Evolutionary conservation across 495 filamentous ascomycete genomes (phyloP).

Genomic region (Delitschia confertaspora): DNA sequence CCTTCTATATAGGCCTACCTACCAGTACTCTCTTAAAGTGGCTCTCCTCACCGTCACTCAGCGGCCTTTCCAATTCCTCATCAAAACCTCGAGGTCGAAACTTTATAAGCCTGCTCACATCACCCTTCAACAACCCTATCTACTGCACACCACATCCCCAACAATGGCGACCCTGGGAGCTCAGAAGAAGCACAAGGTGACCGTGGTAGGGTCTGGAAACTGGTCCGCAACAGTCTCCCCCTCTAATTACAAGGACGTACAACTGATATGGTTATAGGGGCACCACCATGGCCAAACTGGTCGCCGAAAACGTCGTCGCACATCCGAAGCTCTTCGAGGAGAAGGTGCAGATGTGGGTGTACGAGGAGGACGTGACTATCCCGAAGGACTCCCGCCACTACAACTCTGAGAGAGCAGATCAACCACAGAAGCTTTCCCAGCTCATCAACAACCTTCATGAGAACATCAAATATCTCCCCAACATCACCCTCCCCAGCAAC

Average conservation of each 20-base stretch:
- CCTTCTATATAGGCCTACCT: not conserved
- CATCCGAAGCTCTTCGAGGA: slow-evolving; percentile 74
- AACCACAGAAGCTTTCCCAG: slow-evolving; percentile 73
- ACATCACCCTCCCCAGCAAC: slow-evolving; percentile 74
- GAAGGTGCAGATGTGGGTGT: slow-evolving; percentile 96
- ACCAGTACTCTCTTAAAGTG: slow-evolving; percentile 10
- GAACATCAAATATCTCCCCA: slow-evolving; percentile 94
- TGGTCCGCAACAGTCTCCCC: slow-evolving; percentile 51
- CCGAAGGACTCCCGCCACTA: slow-evolving; percentile 45
- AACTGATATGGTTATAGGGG: slow-evolving; percentile 50
- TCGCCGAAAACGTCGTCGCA: slow-evolving; percentile 78
- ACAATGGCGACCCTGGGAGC: slow-evolving; percentile 34
- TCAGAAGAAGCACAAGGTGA: slow-evolving; percentile 78
- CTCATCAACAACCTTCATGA: slow-evolving; percentile 91
- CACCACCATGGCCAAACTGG: slow-evolving; percentile 91
- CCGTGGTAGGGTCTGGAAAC: slow-evolving; percentile 91
- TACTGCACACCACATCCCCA: no score
- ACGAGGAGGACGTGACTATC: slow-evolving; percentile 73
- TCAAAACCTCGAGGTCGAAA: no score
- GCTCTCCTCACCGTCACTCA: slow-evolving; percentile 4
- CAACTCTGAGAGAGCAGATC: slow-evolving; percentile 45
- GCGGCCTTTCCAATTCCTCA: not conserved
- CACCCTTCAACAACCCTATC: no score
- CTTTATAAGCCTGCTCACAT: no score
- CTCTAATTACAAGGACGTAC: not conserved